Base-by-base conservation (phyloP, 208 protist species). In the Leishmania turanica region DNA sequence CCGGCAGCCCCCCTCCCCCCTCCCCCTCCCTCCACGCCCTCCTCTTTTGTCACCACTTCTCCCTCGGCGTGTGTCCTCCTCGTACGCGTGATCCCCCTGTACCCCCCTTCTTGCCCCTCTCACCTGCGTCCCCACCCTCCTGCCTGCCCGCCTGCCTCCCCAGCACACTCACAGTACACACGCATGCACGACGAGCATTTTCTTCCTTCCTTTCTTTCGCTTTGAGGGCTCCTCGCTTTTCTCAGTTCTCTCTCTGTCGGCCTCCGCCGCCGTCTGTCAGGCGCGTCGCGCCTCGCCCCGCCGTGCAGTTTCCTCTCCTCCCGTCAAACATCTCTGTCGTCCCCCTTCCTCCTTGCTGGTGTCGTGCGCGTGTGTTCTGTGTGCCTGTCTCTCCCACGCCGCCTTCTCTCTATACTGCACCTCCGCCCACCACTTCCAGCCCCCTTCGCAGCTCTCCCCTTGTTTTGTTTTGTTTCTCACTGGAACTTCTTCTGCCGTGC, bases 401-500 rank as follows among this genome's bases (percentile, higher is more conserved):
- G 11, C 21, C 9, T 9, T 1, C 27, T 8, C 24, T 34, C 45
- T n/a, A 17, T 77, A 53, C 62, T 68, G 62, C 62, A 68, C 62
- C 62, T 8, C 27, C n/a, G 17, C 15, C 58, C 58, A 31, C 58
- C 58, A 31, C n/a, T 17, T 34, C 58, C 58, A 64, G 58, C 58
- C 5, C 58, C 62, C 42, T 53, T 71, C 31, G 54, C 15, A 37
- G 54, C 64, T 19, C 70, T 71, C 24, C 24, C 11, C 37, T 42
- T 40, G 37, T 54, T 75, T 74, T 65, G 79, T 54, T 83, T 65
- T 54, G n/a, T 75, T 34, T 64, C 60, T 45, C 37, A 37, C 3
- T 66, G 60, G 60, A 66, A 40, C 13, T 37, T 60, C 51, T 34
- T 40, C 24, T 78, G 4, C 72, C 64, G n/a, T 76, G 2, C 49